Conservation (phyloP, 2,329 filamentous ascomycete species). For the Colletotrichum karsti region DNA sequence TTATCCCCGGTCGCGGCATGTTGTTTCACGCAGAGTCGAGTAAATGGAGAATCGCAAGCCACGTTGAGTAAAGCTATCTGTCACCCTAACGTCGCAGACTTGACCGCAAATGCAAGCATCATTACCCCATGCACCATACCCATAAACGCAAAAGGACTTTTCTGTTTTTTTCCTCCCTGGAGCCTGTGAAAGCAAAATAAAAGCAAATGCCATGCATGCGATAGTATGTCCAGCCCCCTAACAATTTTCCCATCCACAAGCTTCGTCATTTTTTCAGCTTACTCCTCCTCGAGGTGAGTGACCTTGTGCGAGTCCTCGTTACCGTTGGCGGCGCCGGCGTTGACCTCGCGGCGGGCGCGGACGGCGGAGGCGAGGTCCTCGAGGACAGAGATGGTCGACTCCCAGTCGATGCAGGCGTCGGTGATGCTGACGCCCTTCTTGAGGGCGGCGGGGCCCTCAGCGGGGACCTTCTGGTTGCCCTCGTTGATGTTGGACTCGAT, state of each 20-base stretch:
- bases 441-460: slow-evolving; percentile 79
- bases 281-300: slow-evolving; percentile 62
- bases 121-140: slow-evolving; percentile 16
- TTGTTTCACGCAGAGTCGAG: not conserved
- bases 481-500: slow-evolving; percentile 98
- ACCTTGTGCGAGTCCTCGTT: slow-evolving; percentile 45
- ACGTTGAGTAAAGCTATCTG: slow-evolving; percentile 11
- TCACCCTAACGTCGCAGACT: not conserved
- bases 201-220: slow-evolving; percentile 19
- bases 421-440: slow-evolving; percentile 95
- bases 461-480: slow-evolving; percentile 85
- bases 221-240: not conserved
- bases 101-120: slow-evolving; percentile 4
- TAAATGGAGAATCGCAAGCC: not conserved
- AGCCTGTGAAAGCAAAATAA: not conserved
- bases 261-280: slow-evolving; percentile 26
- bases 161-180: not conserved
- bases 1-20: not conserved
- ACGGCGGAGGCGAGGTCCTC: slow-evolving; percentile 89
- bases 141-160: slow-evolving; percentile 8
- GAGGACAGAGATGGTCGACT: slow-evolving; percentile 80
- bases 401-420: slow-evolving; percentile 96
- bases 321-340: slow-evolving; percentile 44
- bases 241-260: not conserved
- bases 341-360: slow-evolving; percentile 72